phyloP scores from a whole-genome alignment of 192 early-diverging fungal species.

The Phlyctochytrium bullatum region DNA sequence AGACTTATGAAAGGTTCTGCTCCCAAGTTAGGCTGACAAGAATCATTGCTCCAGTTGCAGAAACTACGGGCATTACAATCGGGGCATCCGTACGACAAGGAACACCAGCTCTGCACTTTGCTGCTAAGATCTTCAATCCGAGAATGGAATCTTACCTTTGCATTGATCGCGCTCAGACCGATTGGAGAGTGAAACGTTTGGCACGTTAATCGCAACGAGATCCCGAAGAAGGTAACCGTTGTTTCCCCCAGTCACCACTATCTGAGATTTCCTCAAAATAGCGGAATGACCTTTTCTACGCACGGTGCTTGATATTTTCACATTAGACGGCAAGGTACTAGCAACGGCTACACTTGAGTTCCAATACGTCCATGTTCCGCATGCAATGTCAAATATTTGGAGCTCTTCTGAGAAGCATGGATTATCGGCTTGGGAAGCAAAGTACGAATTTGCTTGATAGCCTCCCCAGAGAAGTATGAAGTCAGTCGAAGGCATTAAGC shows the following conservation, averaged over 20 bases:
- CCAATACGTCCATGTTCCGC: conserved; percentile 18
- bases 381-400: conserved; percentile 15
- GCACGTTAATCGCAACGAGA: conserved; percentile 7
- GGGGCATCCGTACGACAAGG: conserved; percentile 8
- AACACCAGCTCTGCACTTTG: conserved; percentile 13
- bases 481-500: conserved; percentile 4
- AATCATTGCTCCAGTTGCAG: conserved; percentile 17
- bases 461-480: conserved; percentile 14
- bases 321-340: background rate
- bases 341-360: no score
- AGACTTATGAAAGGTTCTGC: no score
- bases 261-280: conserved; percentile 1
- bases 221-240: conserved; percentile 16
- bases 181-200: background rate
- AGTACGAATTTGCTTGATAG: conserved; percentile 1
- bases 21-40: conserved; percentile 5
- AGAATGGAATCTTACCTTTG: conserved; percentile 13
- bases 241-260: conserved; percentile 12
- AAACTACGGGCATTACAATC: conserved; percentile 10
- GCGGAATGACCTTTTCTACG: conserved; percentile 15
- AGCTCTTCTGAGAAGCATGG: conserved; percentile 23
- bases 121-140: no score
- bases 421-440: background rate
- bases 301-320: background rate
- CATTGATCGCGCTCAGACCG: conserved; percentile 10